A percentile compares a stretch with the other conserved stretches of the same genome.
These are phyloP conservation scores for Leccinum imitatum DNA, from an alignment of 768 basidiomycete genomes.

Conservation along the genomic window DNA sequence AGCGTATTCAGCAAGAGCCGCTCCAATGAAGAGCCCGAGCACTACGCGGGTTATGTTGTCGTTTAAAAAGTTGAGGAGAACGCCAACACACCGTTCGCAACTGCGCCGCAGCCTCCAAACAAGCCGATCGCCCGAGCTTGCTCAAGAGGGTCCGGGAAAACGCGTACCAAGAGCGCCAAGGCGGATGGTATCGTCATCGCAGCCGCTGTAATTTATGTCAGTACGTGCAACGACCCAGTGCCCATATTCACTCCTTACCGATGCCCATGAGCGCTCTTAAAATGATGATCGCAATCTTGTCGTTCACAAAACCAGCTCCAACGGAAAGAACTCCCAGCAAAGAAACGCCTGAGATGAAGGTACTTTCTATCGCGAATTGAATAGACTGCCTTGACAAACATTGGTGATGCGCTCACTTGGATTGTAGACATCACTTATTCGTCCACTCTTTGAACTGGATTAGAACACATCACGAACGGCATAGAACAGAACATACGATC, in stretches of 20 bases:
- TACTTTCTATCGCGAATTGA: slow-evolving; percentile 37
- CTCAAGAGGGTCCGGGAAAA: slow-evolving; percentile 46
- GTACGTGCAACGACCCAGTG: background rate
- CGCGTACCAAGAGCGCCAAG: slow-evolving; percentile 45
- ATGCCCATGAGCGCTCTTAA: slow-evolving; percentile 53
- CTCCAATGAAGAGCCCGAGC: slow-evolving; percentile 43
- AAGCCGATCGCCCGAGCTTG: slow-evolving; percentile 51
- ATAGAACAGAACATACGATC: slow-evolving; percentile 15
- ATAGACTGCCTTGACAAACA: slow-evolving; percentile 20
- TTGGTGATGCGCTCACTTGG: slow-evolving; percentile 30
- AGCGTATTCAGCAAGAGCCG: slow-evolving; percentile 38
- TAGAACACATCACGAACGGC: background rate
- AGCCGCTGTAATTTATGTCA: slow-evolving; percentile 35
- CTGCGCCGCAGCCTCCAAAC: slow-evolving; percentile 45
- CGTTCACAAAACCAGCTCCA: slow-evolving; percentile 43
- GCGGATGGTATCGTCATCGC: slow-evolving; percentile 53
- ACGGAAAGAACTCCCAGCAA: slow-evolving; percentile 45
- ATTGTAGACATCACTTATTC: slow-evolving; percentile 26
- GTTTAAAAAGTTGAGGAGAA: background rate
- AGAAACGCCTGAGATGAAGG: slow-evolving; percentile 42
- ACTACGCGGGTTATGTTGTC: slow-evolving; percentile 26
- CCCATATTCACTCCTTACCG: slow-evolving; percentile 16
- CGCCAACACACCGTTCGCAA: slow-evolving; percentile 40
- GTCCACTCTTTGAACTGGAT: slow-evolving; percentile 19
- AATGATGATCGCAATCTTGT: slow-evolving; percentile 49